These are phyloP conservation scores for Syncephalastrum monosporum DNA, from an alignment of 371 early-diverging fungal genomes.

Conservation along the genomic window DNA sequence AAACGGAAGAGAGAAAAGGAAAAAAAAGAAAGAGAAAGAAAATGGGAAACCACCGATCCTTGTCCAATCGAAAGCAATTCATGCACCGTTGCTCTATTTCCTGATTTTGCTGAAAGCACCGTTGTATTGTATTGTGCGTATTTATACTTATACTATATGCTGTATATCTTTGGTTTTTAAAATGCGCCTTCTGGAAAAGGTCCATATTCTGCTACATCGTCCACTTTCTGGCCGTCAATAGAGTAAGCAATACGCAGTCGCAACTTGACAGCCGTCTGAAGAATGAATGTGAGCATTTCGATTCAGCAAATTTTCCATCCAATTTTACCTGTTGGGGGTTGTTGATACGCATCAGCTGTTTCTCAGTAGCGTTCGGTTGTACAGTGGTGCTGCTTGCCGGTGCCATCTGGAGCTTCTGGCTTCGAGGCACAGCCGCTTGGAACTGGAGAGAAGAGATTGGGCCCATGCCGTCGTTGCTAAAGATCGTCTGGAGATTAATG, in stretches of 20 bases:
- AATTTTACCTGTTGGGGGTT: conserved; percentile 78
- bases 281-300: conserved; percentile 1
- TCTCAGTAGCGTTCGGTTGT: conserved; percentile 59
- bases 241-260: conserved; percentile 73
- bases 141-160: too few species aligned
- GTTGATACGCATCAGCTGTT: conserved; percentile 79
- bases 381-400: conserved; percentile 71
- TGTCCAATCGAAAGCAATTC: too few species aligned
- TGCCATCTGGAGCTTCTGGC: conserved; percentile 81
- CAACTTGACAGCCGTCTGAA: conserved; percentile 68
- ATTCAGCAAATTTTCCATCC: background rate
- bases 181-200: conserved; percentile 67
- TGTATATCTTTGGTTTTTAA: conserved; percentile 12
- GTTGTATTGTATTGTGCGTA: too few species aligned
- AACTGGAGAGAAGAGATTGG: conserved; percentile 70
- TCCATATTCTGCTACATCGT: conserved; percentile 79
- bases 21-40: background rate
- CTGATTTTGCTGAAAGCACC: too few species aligned
- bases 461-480: conserved; percentile 62
- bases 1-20: background rate
- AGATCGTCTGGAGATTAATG: conserved; percentile 68
- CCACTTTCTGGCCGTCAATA: conserved; percentile 54
- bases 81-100: too few species aligned
- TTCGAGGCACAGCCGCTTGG: conserved; percentile 93
- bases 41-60: too few species aligned